Conservation (phyloP, 2,329 filamentous ascomycete genomes). For the Blastomyces percursus region DNA sequence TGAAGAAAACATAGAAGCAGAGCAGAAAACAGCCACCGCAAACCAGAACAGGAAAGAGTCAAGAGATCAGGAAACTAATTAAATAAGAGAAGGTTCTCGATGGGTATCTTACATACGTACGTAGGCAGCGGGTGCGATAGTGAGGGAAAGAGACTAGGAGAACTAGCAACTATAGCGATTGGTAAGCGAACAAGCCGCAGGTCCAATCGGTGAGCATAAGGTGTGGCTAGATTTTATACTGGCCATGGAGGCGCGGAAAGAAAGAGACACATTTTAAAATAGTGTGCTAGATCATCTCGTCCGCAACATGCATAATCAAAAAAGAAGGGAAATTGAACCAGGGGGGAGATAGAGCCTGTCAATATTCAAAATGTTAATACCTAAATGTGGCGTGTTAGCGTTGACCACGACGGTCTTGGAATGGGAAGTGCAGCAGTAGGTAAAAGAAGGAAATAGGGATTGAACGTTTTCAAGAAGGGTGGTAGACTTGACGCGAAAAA, state of each 20-base stretch:
- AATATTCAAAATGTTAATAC: neutral
- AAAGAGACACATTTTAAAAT: neutral
- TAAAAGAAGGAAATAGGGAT: neutral
- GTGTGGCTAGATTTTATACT: neutral
- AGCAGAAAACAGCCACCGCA: neutral
- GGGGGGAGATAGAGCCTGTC: neutral
- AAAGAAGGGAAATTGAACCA: neutral
- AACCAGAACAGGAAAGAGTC: neutral
- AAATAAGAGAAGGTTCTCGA: neutral
- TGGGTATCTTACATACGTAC: conserved; percentile 1
- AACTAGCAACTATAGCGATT: neutral
- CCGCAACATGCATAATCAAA: neutral
- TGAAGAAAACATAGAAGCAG: neutral
- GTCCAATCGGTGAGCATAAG: neutral
- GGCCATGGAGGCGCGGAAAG: neutral
- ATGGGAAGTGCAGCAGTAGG: neutral
- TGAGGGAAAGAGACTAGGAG: neutral
- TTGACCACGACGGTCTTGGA: too few relatives aligned
- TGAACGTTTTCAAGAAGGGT: neutral
- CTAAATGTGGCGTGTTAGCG: neutral
- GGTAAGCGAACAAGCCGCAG: neutral
- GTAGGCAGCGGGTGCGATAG: neutral
- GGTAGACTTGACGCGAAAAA: neutral
- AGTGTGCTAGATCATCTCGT: neutral
- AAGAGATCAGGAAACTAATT: neutral